Evolutionary conservation across 2,329 filamentous ascomycete species (phyloP).

Genomic region (Elsinoe fawcettii): DNA sequence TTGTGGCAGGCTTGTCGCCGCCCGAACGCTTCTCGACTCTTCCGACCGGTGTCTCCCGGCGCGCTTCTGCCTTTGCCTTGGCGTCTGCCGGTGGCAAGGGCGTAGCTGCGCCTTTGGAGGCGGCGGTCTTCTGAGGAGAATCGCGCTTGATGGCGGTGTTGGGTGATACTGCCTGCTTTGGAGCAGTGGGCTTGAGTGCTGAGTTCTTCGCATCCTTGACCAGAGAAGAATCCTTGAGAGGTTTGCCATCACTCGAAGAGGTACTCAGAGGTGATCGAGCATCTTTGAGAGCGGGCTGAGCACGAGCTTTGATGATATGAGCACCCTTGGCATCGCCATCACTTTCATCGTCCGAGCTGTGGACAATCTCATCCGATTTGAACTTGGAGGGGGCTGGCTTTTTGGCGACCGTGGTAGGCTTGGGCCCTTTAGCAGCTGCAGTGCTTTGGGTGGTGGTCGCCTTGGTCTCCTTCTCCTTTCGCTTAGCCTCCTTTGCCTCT

Average conservation of each 20-base stretch:
- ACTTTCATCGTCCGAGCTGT: slow-evolving; percentile 41
- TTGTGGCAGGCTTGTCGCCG: slow-evolving; percentile 18
- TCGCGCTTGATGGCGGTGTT: slow-evolving; percentile 13
- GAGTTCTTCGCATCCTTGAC: background rate
- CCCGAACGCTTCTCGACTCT: slow-evolving; percentile 18
- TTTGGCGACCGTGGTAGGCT: slow-evolving; percentile 27
- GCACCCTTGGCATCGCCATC: slow-evolving; percentile 21
- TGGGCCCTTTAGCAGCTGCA: slow-evolving; percentile 25
- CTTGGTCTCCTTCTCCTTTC: slow-evolving; percentile 32
- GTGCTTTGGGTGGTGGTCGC: slow-evolving; percentile 26
- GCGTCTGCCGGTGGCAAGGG: slow-evolving; percentile 1
- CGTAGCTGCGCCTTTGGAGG: slow-evolving; percentile 15
- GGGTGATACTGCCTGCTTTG: slow-evolving; percentile 20
- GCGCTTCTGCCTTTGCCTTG: slow-evolving; percentile 19
- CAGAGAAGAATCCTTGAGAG: background rate
- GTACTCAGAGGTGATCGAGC: slow-evolving; percentile 6
- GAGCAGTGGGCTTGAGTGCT: slow-evolving; percentile 4
- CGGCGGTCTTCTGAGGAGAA: background rate
- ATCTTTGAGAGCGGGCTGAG: background rate
- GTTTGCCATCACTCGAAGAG: slow-evolving; percentile 10
- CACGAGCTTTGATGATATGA: background rate
- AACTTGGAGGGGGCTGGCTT: slow-evolving; percentile 33
- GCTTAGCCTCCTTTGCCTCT: slow-evolving; percentile 42
- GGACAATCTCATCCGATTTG: slow-evolving; percentile 48
- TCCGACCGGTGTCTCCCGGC: slow-evolving; percentile 25